Base-by-base conservation (phyloP, 192 early-diverging fungal genomes). In the Podila minutissima region DNA sequence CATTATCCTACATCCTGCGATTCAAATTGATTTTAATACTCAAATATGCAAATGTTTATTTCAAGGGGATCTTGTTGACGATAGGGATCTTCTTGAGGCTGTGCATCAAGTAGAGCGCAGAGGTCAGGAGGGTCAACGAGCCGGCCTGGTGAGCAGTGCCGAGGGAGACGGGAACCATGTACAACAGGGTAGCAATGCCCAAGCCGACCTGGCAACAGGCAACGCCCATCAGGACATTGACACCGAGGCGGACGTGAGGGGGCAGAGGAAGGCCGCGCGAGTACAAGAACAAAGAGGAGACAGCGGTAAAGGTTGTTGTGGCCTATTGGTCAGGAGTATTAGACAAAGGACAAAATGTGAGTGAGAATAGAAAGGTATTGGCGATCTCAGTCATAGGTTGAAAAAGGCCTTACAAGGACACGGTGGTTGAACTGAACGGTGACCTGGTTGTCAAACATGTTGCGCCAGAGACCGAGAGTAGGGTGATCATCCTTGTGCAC, bases 371-470 rank as follows among this genome's bases (percentile, higher is more conserved):
- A 26, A 32, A 70, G 24, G 41, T 7, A 13, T 9, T 22, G 5
- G 62, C 3, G n/a, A 48, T 46, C 26, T 17, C 1, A 28, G 8
- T 4, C 31, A n/a, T 11, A 59, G 29, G 2, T 20, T 4, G 24
- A 59, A 20, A 63, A 32, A 20, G 32, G 26, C 84, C 86, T 68
- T 87, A 93, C 91, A 84, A 99, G 70, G n/a, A 92, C 84, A 58
- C 98, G 92, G 82, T 99, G 98, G 77, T 95, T 92, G 68, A 99
- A 97, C 87, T 98, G 97, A 28, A 98, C 96, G 5, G 95, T 93
- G 29, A 93, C 86, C 4, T 95, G 96, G 83, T 99, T 99, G 63
- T 98, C 95, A n/a, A 97, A 86, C 35, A 98, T 78, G 77, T 99
- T 96, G 69, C 91, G 85, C 94, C 93, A 97, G 87, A 91, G 75